Percentiles rank a stretch among this genome's conserved stretches.
Conservation (phyloP, 177 flowering plant species). For the Vitis hybrid region DNA sequence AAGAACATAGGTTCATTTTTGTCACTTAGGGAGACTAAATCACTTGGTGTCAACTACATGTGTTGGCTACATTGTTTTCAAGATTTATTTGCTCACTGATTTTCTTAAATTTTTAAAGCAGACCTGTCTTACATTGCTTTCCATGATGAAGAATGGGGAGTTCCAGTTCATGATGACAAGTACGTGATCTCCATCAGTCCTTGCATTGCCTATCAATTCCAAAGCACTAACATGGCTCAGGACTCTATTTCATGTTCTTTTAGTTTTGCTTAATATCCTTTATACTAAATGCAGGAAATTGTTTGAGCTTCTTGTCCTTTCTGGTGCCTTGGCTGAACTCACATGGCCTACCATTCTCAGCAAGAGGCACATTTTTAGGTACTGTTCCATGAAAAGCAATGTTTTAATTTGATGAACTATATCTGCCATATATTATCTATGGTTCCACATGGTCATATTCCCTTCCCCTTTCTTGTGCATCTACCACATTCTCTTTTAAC, state of each 20-base stretch:
- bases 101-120: slow-evolving; percentile 27
- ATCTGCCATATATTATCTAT: background rate
- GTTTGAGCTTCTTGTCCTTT: slow-evolving; percentile 77
- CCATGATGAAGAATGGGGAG: slow-evolving; percentile 90
- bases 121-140: slow-evolving; percentile 75
- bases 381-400: slow-evolving; percentile 2
- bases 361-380: slow-evolving; percentile 79
- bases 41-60: background rate
- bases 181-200: slow-evolving; percentile 27
- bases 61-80: background rate
- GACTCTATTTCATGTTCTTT: background rate
- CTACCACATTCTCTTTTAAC: slow-evolving; percentile 7
- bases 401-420: background rate
- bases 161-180: slow-evolving; percentile 88
- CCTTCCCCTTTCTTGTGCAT: background rate
- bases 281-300: slow-evolving; percentile 44
- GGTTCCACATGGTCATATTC: background rate
- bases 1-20: too few species aligned
- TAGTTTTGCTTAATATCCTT: slow-evolving; percentile 2
- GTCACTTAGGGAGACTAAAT: background rate
- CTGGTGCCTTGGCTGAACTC: slow-evolving; percentile 78
- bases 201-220: background rate
- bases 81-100: slow-evolving; percentile 18
- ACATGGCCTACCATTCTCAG: slow-evolving; percentile 84
- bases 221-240: background rate